Evolutionary conservation across 495 filamentous ascomycete genomes (phyloP), one percentile per base, ranked within the genome.

Genomic region (Jackrogersella minutella): DNA sequence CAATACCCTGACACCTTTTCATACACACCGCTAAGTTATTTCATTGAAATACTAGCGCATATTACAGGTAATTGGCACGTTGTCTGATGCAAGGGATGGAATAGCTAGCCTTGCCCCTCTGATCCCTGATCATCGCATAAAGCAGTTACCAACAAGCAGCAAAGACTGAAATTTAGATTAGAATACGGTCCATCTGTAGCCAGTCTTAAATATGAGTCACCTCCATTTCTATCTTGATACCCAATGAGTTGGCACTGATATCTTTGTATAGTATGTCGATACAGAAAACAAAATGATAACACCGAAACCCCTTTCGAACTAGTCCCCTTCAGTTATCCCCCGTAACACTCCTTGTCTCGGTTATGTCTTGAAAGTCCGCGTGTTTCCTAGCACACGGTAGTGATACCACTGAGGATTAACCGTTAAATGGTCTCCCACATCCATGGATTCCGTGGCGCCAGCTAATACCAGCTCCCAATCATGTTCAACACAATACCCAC

Each of bases 31-130:
- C 60, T 37, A 13, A n/a, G 14, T 17, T 6, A 17, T 17, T 10
- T 47, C 21, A 31, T 19, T 34, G 16, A 30, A 6, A 30, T 34
- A 19, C 26, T 28, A 16, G 33, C 24, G 11, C 10, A 30, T 17
- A 10, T 17, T 36, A 26, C 50, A 41, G 55, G 49, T 43, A 17
- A 66, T 60, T 57, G 44, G 57, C 41, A 21, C 34, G 5, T 8
- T 22, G 16, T 19, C 10, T 22, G 0, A 67, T 24, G 57, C 37
- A 67, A 67, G 64, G 64, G 64, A 67, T 67, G 40, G 14, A 44
- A 22, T 37, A 47, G 7, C 24, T 16, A 5, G 9, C 28, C 19
- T 37, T 19, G 4, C 5, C 51, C 51, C 34, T 22, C 51, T 1
- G 14, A 6, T 0, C 26, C 11, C 39, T 6, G 13, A 55, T n/a